Evolutionary conservation across 768 basidiomycete genomes (phyloP).

Genomic region (Suillus sp.): DNA sequence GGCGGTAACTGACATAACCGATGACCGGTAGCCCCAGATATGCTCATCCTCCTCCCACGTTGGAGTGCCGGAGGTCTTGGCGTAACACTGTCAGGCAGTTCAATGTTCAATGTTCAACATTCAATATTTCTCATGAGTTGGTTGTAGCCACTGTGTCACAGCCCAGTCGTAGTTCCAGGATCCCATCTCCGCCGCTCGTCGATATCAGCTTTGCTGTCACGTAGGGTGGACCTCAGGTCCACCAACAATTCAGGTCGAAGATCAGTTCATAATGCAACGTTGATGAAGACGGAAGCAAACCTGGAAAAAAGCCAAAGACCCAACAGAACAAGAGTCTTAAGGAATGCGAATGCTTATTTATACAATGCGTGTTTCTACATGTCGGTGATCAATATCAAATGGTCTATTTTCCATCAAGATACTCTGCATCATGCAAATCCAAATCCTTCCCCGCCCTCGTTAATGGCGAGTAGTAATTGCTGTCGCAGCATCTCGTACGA

Average conservation of each 20-base stretch:
- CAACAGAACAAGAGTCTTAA: conserved; percentile 4
- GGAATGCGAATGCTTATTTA: conserved; percentile 27
- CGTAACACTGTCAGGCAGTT: too few species aligned
- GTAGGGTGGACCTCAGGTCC: neutral
- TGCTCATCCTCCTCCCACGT: too few species aligned
- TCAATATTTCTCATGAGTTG: too few species aligned
- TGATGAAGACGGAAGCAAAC: conserved; percentile 7
- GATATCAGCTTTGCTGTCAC: too few species aligned
- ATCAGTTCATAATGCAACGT: neutral
- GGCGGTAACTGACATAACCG: neutral
- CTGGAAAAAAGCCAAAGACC: neutral
- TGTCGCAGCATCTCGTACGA: conserved; percentile 96
- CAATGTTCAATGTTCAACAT: too few species aligned
- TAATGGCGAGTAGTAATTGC: conserved; percentile 88
- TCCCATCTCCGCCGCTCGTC: too few species aligned
- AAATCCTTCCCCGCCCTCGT: conserved; percentile 95
- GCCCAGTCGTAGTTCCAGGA: too few species aligned
- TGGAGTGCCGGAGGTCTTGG: too few species aligned
- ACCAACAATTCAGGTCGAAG: neutral
- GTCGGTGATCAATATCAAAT: conserved; percentile 21
- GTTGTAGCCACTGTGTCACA: too few species aligned
- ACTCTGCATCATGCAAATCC: conserved; percentile 61
- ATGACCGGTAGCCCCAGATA: neutral
- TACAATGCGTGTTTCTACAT: conserved; percentile 40
- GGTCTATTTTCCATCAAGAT: conserved; percentile 6